Conservation (phyloP, 257 asterid species). For the Penstemon eatonii region DNA sequence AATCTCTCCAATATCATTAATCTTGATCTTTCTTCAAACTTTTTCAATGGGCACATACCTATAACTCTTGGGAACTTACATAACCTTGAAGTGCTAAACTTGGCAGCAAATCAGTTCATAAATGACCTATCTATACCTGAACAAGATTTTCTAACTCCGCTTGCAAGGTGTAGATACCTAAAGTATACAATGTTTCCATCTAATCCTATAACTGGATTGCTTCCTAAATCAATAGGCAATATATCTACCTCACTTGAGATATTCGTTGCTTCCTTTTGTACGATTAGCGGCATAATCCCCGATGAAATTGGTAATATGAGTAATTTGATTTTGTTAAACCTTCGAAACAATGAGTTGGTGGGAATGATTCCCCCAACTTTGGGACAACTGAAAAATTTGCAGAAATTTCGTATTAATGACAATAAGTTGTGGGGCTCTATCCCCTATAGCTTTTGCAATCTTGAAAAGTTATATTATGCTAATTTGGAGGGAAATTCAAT, state of each 20-base stretch:
- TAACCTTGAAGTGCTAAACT: conserved; percentile 1
- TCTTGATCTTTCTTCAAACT: background rate
- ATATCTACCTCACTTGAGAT: conserved; percentile 15
- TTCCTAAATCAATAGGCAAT: conserved; percentile 28
- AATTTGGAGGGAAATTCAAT: background rate
- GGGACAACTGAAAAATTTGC: conserved; percentile 22
- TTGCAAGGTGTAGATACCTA: conserved; percentile 13
- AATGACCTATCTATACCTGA: conserved; percentile 10
- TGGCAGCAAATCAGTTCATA: conserved; percentile 11
- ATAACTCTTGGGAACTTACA: conserved; percentile 13
- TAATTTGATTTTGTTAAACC: background rate
- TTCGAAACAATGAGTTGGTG: conserved; percentile 11
- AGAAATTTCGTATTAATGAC: background rate
- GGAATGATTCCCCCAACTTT: conserved; percentile 24
- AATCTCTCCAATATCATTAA: conserved; percentile 1
- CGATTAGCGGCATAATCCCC: conserved; percentile 31
- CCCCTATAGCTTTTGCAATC: conserved; percentile 18
- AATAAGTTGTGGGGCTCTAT: background rate
- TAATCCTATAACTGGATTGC: conserved; percentile 23
- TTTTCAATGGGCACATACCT: conserved; percentile 23
- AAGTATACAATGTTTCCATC: background rate
- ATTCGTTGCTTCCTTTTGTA: background rate
- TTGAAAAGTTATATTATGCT: background rate
- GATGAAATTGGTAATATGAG: conserved; percentile 22
- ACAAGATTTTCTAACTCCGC: conserved; percentile 17